Evolutionary conservation across 2,329 filamentous ascomycete genomes (phyloP).

Genomic region (Leptosphaerulina australis): DNA sequence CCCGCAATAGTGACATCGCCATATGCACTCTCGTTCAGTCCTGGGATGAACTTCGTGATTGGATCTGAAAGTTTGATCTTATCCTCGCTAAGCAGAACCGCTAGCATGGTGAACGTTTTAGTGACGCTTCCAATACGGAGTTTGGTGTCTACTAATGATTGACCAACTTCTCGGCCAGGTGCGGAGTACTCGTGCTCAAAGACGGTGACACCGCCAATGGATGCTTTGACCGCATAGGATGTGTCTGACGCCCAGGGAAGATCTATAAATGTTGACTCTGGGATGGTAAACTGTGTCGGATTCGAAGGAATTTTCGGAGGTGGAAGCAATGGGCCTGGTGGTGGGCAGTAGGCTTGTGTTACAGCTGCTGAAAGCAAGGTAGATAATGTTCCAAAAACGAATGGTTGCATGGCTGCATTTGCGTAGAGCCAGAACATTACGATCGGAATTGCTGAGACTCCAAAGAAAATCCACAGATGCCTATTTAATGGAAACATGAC

Average conservation of each 20-base stretch:
- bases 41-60: slow-evolving; percentile 33
- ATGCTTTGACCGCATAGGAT: slow-evolving; percentile 33
- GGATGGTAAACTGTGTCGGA: slow-evolving; percentile 9
- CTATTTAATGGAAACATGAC: slow-evolving; percentile 7
- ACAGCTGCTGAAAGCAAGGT: neutral
- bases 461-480: neutral
- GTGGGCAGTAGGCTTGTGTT: slow-evolving; percentile 26
- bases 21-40: slow-evolving; percentile 23
- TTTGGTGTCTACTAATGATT: slow-evolving; percentile 25
- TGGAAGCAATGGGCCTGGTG: slow-evolving; percentile 32
- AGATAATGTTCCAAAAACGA: neutral
- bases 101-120: slow-evolving; percentile 36
- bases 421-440: slow-evolving; percentile 9
- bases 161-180: slow-evolving; percentile 18
- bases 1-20: slow-evolving; percentile 29
- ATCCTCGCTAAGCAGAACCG: slow-evolving; percentile 27
- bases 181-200: slow-evolving; percentile 26
- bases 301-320: slow-evolving; percentile 18
- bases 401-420: neutral
- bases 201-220: slow-evolving; percentile 24
- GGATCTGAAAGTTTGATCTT: slow-evolving; percentile 31
- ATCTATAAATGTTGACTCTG: slow-evolving; percentile 9
- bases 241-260: slow-evolving; percentile 21
- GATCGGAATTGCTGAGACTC: slow-evolving; percentile 1
- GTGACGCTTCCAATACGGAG: slow-evolving; percentile 34